These are phyloP conservation scores for Hypoxylon intermedium DNA, from an alignment of 495 filamentous ascomycete species.

Conservation along the genomic window DNA sequence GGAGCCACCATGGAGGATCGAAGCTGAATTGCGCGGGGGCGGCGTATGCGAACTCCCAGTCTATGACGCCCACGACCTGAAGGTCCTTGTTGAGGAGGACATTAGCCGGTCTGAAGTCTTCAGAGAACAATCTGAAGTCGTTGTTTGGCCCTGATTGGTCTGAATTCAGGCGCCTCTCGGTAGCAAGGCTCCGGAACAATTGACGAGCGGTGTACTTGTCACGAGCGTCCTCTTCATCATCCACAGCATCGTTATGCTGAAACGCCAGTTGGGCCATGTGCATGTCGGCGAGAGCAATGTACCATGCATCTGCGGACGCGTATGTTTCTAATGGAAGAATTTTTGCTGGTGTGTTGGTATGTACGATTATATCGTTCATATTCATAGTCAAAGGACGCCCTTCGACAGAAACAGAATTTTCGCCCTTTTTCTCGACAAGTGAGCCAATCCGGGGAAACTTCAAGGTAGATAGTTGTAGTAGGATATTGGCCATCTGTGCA, in stretches of 20 bases:
- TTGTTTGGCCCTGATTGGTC: slow-evolving; percentile 8
- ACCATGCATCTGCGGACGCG: slow-evolving; percentile 48
- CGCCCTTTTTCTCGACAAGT: too few relatives aligned
- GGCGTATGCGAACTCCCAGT: slow-evolving; percentile 38
- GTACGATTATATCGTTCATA: background rate
- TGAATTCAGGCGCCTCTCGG: background rate
- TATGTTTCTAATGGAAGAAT: slow-evolving; percentile 31
- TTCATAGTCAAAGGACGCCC: background rate
- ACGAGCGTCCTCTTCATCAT: slow-evolving; percentile 45
- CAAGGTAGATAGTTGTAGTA: too few relatives aligned
- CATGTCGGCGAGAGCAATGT: slow-evolving; percentile 50
- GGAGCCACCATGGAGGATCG: slow-evolving; percentile 32
- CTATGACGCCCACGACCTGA: slow-evolving; percentile 28
- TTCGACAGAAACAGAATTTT: too few relatives aligned
- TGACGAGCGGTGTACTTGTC: slow-evolving; percentile 48
- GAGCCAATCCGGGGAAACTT: too few relatives aligned
- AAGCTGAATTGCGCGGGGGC: slow-evolving; percentile 30
- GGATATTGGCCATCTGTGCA: too few relatives aligned
- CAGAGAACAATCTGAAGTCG: slow-evolving; percentile 43
- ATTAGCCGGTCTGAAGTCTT: slow-evolving; percentile 47
- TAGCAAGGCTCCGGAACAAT: slow-evolving; percentile 28
- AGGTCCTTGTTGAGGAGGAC: slow-evolving; percentile 32
- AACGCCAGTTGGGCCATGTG: slow-evolving; percentile 49
- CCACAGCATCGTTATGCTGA: slow-evolving; percentile 51
- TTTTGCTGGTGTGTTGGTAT: slow-evolving; percentile 11